Evolutionary conservation across 768 basidiomycete species (phyloP).

Genomic region (Boletus sp.): DNA sequence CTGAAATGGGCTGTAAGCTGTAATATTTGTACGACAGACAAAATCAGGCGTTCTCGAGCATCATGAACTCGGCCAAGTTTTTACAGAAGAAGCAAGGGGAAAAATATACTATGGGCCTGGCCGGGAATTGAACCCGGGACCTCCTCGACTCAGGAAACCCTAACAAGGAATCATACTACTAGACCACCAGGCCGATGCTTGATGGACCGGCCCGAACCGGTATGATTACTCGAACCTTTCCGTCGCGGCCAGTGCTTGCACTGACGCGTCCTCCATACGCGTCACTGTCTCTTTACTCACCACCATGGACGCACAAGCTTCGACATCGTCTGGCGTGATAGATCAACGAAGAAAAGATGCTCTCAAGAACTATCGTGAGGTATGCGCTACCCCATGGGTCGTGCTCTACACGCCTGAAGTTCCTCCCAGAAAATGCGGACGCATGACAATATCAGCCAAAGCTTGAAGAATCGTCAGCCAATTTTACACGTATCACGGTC

Average conservation of each 20-base stretch:
- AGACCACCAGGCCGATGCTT: slow-evolving; percentile 44
- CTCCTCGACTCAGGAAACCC: slow-evolving; percentile 47
- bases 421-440: slow-evolving; percentile 82
- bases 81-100: neutral
- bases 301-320: slow-evolving; percentile 29
- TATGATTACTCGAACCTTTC: neutral
- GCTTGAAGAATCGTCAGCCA: slow-evolving; percentile 81
- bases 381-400: slow-evolving; percentile 27
- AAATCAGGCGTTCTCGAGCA: neutral
- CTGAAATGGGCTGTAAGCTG: neutral
- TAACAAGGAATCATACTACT: slow-evolving; percentile 56
- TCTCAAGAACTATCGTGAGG: slow-evolving; percentile 74
- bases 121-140: slow-evolving; percentile 61
- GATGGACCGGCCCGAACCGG: accelerated
- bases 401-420: neutral
- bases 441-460: slow-evolving; percentile 84
- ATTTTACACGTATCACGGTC: neutral
- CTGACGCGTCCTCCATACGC: slow-evolving; percentile 29
- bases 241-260: too few relatives aligned
- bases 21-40: neutral
- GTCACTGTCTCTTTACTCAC: slow-evolving; percentile 7
- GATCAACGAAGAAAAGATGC: slow-evolving; percentile 74
- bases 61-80: neutral
- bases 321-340: slow-evolving; percentile 57
- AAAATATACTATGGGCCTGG: slow-evolving; percentile 42